phyloP scores from a whole-genome alignment of 1,139 yeast genomes.

The Blastobotrys capitulatus region DNA sequence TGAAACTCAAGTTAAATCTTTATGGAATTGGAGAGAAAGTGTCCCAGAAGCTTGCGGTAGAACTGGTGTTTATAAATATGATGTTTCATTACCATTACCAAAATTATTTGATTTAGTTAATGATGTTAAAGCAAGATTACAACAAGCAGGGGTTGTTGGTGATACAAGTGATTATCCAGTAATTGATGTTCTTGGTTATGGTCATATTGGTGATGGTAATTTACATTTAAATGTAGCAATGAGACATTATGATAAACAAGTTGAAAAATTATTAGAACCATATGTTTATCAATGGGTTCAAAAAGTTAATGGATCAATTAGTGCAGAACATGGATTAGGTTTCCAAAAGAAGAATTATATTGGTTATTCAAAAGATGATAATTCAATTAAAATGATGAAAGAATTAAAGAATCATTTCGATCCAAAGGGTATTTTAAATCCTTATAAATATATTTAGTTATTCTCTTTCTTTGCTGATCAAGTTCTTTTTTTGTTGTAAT shows the following conservation, averaged over 20 bases:
- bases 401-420: conserved; percentile 74
- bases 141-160: conserved; percentile 54
- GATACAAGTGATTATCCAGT: conserved; percentile 69
- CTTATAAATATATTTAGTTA: conserved; percentile 61
- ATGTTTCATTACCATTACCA: conserved; percentile 80
- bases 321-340: conserved; percentile 97
- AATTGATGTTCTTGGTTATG: conserved; percentile 85
- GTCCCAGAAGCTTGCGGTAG: conserved; percentile 84
- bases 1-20: conserved; percentile 71
- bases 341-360: conserved; percentile 90
- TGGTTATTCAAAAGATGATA: conserved; percentile 70
- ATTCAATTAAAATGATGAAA: conserved; percentile 68
- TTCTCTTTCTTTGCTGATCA: background rate
- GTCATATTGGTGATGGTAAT: conserved; percentile 96
- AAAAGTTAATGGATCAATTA: conserved; percentile 73
- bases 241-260: conserved; percentile 69
- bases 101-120: conserved; percentile 77
- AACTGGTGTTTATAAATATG: conserved; percentile 92
- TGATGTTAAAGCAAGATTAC: conserved; percentile 57
- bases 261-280: conserved; percentile 81
- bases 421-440: conserved; percentile 87
- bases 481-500: conserved; percentile 34
- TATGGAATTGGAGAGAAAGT: conserved; percentile 95
- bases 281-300: conserved; percentile 89
- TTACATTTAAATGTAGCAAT: conserved; percentile 88